Conservation (phyloP, 805 yeast species). For the Saccharomycopsis capsularis region DNA sequence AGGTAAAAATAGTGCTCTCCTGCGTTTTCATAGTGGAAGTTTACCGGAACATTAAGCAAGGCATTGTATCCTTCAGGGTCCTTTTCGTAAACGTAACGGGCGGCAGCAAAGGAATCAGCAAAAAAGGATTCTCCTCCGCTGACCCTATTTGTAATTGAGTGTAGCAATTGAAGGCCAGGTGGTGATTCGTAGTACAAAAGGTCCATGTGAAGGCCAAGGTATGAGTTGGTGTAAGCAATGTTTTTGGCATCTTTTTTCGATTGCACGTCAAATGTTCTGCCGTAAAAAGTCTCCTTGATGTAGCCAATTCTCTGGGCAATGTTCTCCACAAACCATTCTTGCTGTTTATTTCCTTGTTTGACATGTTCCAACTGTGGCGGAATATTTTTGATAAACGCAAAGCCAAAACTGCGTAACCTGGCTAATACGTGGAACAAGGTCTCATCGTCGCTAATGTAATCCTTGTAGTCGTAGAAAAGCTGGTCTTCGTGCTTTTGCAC, state of each 20-base stretch:
- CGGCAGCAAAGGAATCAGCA: constrained; percentile 64
- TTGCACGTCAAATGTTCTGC: constrained; percentile 60
- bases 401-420: constrained; percentile 48
- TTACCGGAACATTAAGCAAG: constrained; percentile 51
- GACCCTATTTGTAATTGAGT: constrained; percentile 44
- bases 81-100: constrained; percentile 39
- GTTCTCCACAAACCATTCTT: constrained; percentile 32
- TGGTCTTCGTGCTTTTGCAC: constrained; percentile 3
- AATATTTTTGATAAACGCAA: constrained; percentile 46
- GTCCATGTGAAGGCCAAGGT: constrained; percentile 73
- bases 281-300: constrained; percentile 64
- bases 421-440: constrained; percentile 35
- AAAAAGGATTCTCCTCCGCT: constrained; percentile 58
- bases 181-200: constrained; percentile 71
- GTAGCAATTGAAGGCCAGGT: constrained; percentile 70
- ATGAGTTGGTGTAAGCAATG: constrained; percentile 59
- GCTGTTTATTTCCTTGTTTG: constrained; percentile 24
- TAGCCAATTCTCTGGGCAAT: constrained; percentile 57
- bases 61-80: constrained; percentile 65
- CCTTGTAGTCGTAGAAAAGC: constrained; percentile 29
- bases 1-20: constrained; percentile 8
- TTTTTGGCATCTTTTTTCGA: constrained; percentile 49
- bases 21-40: constrained; percentile 49
- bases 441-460: constrained; percentile 33
- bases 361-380: constrained; percentile 40